Evolutionary conservation across 176 grass and related monocot species (phyloP).

Genomic region (Aegilops umbellulata): DNA sequence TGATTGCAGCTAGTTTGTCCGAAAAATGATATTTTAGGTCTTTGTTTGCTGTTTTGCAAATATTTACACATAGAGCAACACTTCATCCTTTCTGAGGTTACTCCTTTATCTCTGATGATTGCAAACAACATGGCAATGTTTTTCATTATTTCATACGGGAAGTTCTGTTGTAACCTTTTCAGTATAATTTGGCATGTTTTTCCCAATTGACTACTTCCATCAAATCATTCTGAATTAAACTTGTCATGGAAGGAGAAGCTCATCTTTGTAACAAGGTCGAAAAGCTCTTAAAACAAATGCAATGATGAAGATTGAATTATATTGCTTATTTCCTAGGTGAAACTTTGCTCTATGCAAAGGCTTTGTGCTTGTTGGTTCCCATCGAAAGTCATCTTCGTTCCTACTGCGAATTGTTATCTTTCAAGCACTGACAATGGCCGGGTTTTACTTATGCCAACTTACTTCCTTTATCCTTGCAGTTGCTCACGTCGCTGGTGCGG

Average conservation of each 20-base stretch:
- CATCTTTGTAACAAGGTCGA: background rate
- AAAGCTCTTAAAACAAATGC: background rate
- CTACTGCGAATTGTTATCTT: background rate
- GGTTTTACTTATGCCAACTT: background rate
- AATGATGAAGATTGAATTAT: background rate
- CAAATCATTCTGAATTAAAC: background rate
- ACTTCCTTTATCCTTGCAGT: conserved; percentile 32
- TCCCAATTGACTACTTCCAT: background rate
- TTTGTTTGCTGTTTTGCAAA: background rate
- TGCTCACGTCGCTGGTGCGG: conserved; percentile 75
- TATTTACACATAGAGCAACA: background rate
- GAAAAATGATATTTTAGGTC: background rate
- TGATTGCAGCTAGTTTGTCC: background rate
- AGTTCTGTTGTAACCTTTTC: background rate
- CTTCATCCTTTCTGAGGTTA: background rate
- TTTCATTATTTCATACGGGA: background rate
- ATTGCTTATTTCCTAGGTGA: background rate
- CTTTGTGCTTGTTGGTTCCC: background rate
- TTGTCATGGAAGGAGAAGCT: background rate
- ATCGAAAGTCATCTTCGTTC: background rate
- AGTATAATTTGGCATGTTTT: background rate
- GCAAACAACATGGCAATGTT: background rate
- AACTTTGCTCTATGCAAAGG: background rate
- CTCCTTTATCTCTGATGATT: background rate
- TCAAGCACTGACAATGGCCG: background rate